These are phyloP conservation scores for Hypoxylon sp. DNA, from an alignment of 2,329 filamentous ascomycete genomes.

Conservation along the genomic window DNA sequence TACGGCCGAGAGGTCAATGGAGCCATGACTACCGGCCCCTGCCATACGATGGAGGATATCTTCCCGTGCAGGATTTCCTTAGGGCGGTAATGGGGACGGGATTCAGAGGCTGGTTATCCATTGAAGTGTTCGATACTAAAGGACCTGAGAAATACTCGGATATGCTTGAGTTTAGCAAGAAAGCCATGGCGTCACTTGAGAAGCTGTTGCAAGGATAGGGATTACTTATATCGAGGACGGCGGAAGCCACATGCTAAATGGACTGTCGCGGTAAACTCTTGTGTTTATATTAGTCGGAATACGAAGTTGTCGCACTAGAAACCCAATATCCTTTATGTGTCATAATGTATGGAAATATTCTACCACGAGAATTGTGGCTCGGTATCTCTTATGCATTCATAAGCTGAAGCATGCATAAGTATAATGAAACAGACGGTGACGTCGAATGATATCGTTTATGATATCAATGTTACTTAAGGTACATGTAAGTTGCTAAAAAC, in stretches of 20 bases:
- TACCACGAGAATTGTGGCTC: neutral
- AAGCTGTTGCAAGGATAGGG: constrained; percentile 53
- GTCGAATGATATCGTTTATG: neutral
- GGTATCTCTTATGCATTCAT: neutral
- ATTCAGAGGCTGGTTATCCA: constrained; percentile 76
- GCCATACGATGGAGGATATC: constrained; percentile 78
- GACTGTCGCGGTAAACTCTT: neutral
- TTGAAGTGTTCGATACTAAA: constrained; percentile 78
- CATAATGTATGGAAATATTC: neutral
- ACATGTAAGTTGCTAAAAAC: too few relatives aligned
- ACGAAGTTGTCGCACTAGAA: too few relatives aligned
- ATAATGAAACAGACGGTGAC: neutral
- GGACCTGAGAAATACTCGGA: constrained; percentile 64
- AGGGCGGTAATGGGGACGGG: constrained; percentile 77
- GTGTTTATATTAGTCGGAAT: too few relatives aligned
- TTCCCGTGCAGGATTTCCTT: constrained; percentile 76
- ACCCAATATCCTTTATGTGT: too few relatives aligned
- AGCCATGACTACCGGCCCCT: constrained; percentile 79
- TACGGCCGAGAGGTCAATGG: constrained; percentile 76
- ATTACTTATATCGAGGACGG: neutral
- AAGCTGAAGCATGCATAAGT: neutral
- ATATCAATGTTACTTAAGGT: neutral
- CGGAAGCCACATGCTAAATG: neutral
- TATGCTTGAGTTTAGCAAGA: constrained; percentile 64
- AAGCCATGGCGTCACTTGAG: constrained; percentile 65